A percentile compares a stretch with the other conserved stretches of the same genome.
phyloP scores from a whole-genome alignment of 352 stramenopile species.

The Globisporangium cederbergense region DNA sequence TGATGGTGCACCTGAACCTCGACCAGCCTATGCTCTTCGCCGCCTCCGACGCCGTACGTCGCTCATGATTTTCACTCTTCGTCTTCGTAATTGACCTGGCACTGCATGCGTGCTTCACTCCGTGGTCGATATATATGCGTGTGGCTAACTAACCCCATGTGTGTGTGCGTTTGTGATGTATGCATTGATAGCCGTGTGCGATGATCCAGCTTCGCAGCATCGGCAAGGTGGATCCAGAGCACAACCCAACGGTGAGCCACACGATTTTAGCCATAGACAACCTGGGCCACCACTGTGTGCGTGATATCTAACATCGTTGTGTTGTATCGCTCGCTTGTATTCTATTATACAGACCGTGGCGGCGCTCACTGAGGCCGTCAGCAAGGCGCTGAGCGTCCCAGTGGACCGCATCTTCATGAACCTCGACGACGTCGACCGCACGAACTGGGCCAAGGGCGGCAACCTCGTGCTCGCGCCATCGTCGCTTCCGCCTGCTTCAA shows the following conservation, averaged over 20 bases:
- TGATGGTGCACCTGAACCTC: slow-evolving; percentile 57
- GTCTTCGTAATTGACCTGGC: not conserved
- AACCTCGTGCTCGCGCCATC: slow-evolving; percentile 21
- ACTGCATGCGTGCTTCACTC: not conserved
- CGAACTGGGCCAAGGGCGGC: slow-evolving; percentile 44
- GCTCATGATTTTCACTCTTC: not conserved
- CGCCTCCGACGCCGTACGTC: slow-evolving; percentile 38
- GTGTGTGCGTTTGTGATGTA: slow-evolving; percentile 5
- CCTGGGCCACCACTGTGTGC: not conserved
- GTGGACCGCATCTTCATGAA: slow-evolving; percentile 54
- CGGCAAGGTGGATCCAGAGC: slow-evolving; percentile 44
- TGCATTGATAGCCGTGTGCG: slow-evolving; percentile 36
- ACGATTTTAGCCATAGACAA: not conserved
- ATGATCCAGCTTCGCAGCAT: slow-evolving; percentile 55
- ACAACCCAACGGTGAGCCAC: slow-evolving; percentile 37
- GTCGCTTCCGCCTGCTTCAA: slow-evolving; percentile 3
- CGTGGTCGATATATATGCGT: not conserved
- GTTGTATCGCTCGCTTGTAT: not conserved
- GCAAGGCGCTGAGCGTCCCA: slow-evolving; percentile 34
- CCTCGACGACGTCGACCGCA: slow-evolving; percentile 41
- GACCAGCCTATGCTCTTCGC: slow-evolving; percentile 55
- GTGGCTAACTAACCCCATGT: not conserved
- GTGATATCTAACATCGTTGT: not conserved
- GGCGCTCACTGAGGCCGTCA: slow-evolving; percentile 38
- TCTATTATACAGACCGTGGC: slow-evolving; percentile 31